phyloP scores from a whole-genome alignment of 306 rosid genomes.

The Erythrophleum fordii region DNA sequence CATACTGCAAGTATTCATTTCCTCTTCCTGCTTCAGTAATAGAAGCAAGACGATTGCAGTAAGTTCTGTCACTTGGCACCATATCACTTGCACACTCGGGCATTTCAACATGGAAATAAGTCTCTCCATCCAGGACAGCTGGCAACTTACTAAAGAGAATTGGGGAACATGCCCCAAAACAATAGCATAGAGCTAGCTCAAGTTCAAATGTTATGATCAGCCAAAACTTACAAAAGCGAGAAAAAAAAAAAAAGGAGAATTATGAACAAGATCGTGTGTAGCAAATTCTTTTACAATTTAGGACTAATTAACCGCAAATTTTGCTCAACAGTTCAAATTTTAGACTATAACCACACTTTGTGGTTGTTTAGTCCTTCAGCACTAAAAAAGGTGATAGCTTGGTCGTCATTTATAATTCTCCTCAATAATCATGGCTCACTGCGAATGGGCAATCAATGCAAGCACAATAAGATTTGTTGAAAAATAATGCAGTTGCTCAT shows the following conservation, averaged over 20 bases:
- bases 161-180: neutral
- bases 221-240: too few species aligned
- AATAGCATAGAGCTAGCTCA: neutral
- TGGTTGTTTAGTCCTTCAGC: neutral
- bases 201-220: neutral
- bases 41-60: neutral
- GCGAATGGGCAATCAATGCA: neutral
- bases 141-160: neutral
- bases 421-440: neutral
- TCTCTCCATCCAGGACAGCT: neutral
- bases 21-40: neutral
- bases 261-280: too few species aligned
- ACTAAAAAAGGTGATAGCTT: neutral
- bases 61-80: neutral
- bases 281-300: too few species aligned
- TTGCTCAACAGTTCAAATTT: too few species aligned
- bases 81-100: neutral
- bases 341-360: neutral
- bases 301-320: neutral
- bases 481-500: neutral
- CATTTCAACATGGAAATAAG: neutral
- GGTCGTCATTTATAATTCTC: neutral
- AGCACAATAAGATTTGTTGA: neutral
- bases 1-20: neutral
- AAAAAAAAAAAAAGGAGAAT: neutral